Base-by-base conservation (phyloP, 371 early-diverging fungal species). In the Rhizomucor pusillus region DNA sequence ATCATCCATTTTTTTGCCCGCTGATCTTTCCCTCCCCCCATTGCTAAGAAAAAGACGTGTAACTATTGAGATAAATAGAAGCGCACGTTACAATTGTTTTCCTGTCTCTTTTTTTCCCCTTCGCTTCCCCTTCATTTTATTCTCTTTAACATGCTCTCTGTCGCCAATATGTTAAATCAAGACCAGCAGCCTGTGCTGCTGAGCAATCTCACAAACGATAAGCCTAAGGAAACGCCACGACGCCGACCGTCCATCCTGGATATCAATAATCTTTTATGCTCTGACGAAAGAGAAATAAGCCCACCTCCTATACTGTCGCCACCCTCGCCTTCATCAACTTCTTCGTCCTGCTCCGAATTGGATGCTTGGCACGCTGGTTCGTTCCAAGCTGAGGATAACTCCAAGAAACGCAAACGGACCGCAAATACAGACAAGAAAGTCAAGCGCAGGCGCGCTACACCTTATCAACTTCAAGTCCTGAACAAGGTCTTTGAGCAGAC, bases 401-500 rank as follows among this genome's bases (percentile, higher is more conserved):
- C 29, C 29, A 29, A 29, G 29, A 29, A 29, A 29, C 29, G 29
- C 3, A 29, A 7, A 29, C 29, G 29, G 7, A 29, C 29, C 5
- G 7, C 29, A 29, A n/a, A n/a, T n/a, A 29, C 29, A 29, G 29
- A 29, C 29, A 29, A 29, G 29, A 41, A 41, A 11, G 41, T 41
- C 35, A 75, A 75, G 34, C 69, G 71, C 19, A 71, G 70, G 56
- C 65, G 77, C 58, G 69, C 78, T 20, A 69, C 69, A 45, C 66
- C 75, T 25, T 63, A 63, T 23, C 71, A 80, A 47, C 14, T 78
- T 10, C 76, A 84, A 57, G 73, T 85, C 2, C 35, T 80, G 24
- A 71, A 75, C 22, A 68, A 75, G 50, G 72, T 87, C n/a, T 51
- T 80, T 33, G 79, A 82, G 33, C 74, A 73, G 13, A 74, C 81